A percentile compares a stretch with the other conserved stretches of the same genome.
These are phyloP conservation scores for Passalora sequoiae DNA, from an alignment of 2,329 filamentous ascomycete genomes.

Conservation along the genomic window DNA sequence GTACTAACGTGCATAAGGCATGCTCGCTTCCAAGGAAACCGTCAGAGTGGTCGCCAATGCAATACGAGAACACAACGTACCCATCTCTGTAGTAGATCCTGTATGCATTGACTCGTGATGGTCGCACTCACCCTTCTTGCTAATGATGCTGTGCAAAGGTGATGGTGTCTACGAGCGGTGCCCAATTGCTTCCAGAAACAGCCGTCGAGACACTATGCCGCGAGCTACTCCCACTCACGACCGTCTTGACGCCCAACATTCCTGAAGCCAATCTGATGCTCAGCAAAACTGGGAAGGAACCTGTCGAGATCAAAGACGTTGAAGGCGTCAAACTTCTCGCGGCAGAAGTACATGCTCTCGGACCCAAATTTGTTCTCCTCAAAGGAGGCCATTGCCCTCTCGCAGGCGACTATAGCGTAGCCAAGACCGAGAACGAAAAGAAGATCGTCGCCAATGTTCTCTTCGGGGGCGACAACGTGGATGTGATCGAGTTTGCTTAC, in stretches of 20 bases:
- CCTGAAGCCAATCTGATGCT: conserved; percentile 67
- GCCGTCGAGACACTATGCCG: conserved; percentile 59
- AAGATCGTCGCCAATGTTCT: conserved; percentile 72
- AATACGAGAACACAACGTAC: conserved; percentile 54
- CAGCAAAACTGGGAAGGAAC: conserved; percentile 44
- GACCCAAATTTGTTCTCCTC: conserved; percentile 73
- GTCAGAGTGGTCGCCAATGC: conserved; percentile 64
- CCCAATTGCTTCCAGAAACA: conserved; percentile 59
- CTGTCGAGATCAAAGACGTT: conserved; percentile 51
- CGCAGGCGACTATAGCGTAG: conserved; percentile 55
- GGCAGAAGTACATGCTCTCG: conserved; percentile 59
- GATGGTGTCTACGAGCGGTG: conserved; percentile 83
- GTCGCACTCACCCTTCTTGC: neutral
- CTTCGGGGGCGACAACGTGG: conserved; percentile 55
- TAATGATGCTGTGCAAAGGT: conserved; percentile 52
- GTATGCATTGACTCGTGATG: conserved; percentile 51
- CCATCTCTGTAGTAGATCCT: conserved; percentile 65
- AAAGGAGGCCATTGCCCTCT: conserved; percentile 91
- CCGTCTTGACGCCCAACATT: conserved; percentile 70
- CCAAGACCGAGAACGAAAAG: conserved; percentile 55
- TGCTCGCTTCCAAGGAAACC: conserved; percentile 70
- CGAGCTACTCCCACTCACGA: conserved; percentile 60
- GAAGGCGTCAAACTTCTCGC: conserved; percentile 66
- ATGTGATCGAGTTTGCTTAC: conserved; percentile 65
- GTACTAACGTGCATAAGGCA: conserved; percentile 52